These are phyloP conservation scores for Mortierella polycephala DNA, from an alignment of 371 early-diverging fungal species.

Conservation along the genomic window DNA sequence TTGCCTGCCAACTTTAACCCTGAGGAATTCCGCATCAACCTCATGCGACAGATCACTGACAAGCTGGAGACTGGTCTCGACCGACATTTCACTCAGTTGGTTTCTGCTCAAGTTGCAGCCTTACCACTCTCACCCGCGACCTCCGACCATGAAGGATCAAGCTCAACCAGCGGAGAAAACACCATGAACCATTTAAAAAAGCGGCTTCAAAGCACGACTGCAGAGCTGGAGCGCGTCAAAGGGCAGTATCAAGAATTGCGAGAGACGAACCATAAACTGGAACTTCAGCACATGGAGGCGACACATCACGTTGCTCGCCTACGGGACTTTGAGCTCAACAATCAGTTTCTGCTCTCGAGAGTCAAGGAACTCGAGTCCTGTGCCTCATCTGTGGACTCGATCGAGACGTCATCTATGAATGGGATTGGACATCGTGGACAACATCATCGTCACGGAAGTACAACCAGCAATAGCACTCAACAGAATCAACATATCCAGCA, in stretches of 20 bases:
- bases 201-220: constrained; percentile 22
- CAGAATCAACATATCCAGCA: constrained; percentile 36
- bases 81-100: constrained; percentile 46
- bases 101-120: constrained; percentile 29
- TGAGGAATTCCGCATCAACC: constrained; percentile 44
- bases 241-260: constrained; percentile 46
- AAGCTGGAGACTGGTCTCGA: constrained; percentile 51
- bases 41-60: constrained; percentile 48
- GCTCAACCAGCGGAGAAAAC: constrained; percentile 9
- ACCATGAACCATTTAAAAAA: constrained; percentile 21
- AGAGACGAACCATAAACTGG: constrained; percentile 40
- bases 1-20: constrained; percentile 31
- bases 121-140: constrained; percentile 46
- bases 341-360: constrained; percentile 41
- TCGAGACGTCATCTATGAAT: constrained; percentile 38
- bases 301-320: constrained; percentile 37
- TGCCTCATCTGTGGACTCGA: constrained; percentile 36
- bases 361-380: constrained; percentile 49
- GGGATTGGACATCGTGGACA: constrained; percentile 23
- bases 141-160: constrained; percentile 25
- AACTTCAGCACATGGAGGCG: constrained; percentile 36
- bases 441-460: constrained; percentile 16
- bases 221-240: constrained; percentile 45
- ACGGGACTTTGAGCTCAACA: constrained; percentile 44
- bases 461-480: constrained; percentile 1